Conservation (phyloP, 2,329 filamentous ascomycete species). For the Neonectria neomacrospora region DNA sequence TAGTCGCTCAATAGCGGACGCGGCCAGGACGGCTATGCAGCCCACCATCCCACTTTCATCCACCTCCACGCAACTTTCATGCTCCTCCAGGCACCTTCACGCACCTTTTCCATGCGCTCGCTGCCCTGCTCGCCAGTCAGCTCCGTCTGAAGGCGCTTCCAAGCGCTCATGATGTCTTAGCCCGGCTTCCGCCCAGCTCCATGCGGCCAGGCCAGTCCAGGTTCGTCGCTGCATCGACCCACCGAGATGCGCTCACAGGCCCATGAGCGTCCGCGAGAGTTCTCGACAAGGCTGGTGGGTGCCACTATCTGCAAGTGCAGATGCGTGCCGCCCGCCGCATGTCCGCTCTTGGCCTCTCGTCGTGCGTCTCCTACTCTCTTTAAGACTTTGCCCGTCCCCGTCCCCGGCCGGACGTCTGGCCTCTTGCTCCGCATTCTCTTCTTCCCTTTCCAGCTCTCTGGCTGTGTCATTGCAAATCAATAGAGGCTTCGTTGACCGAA, state of each 20-base stretch:
- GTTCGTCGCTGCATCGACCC: conserved; percentile 40
- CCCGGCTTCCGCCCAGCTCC: conserved; percentile 31
- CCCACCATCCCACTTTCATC: conserved; percentile 35
- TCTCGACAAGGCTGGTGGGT: conserved; percentile 30
- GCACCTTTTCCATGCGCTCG: conserved; percentile 34
- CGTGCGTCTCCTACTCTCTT: conserved; percentile 32
- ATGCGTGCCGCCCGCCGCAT: conserved; percentile 42
- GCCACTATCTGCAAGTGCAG: conserved; percentile 34
- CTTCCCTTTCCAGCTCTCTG: conserved; percentile 48
- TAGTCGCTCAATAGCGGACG: conserved; percentile 40
- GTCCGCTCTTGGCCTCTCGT: conserved; percentile 41
- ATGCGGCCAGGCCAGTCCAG: conserved; percentile 32
- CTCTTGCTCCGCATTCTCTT: conserved; percentile 49
- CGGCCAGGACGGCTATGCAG: conserved; percentile 34
- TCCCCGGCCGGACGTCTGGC: conserved; percentile 45
- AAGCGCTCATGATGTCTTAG: conserved; percentile 33
- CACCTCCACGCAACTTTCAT: conserved; percentile 13
- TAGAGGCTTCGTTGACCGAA: conserved; percentile 58
- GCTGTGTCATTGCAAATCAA: conserved; percentile 44
- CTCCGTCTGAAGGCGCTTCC: conserved; percentile 33
- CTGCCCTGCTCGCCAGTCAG: conserved; percentile 40
- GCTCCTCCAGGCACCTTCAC: conserved; percentile 6
- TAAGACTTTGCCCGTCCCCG: conserved; percentile 44
- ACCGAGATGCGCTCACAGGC: conserved; percentile 27
- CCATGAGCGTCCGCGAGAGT: conserved; percentile 11